Base-by-base conservation (phyloP, 2,329 filamentous ascomycete genomes). In the Fusarium brevicatenulatum region DNA sequence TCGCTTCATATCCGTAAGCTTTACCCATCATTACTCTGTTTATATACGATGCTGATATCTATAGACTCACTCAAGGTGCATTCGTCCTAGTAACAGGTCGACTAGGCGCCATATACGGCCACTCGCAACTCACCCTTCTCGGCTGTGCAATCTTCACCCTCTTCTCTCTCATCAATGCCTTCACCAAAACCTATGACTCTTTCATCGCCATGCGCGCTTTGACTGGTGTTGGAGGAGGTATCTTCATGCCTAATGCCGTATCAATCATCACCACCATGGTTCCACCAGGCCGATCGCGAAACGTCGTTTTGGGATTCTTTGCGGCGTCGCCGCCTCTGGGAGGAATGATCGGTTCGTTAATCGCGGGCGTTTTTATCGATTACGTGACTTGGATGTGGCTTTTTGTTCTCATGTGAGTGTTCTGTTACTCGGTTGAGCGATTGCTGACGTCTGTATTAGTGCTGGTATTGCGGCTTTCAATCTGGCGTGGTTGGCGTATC, bases 31-130 rank as follows among this genome's bases (percentile, higher is more conserved):
- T 10, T 0, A n/a, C 1, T 7, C 0, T 5, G 3, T 2, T 4
- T 2, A 4, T 59, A 2, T 5, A 5, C 3, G 2, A 2, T 13
- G 7, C n/a, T 66, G 2, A 66, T n/a, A 0, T 28, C 5, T 4
- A 2, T 0, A 86, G 84, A 4, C 78, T 88, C 18, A 85, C 86
- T 0, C 85, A 87, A 68, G 84, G 87, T 6, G 83, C 86, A 4
- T 88, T 89, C 66, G 86, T 89, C 21, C 78, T 89, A 1, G 81
- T 87, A 7, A 84, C 83, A 11, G 87, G 87, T 10, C 84, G 87
- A 2, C 78, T 89, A 3, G 87, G 87, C 1, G 85, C 86, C 50
- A 80, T 89, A 2, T 87, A 85, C 69, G 88, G 88, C 8, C 86
- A 88, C 74, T 85, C 86, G 58, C 81, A 81, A 9, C 77, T 88